Conservation (phyloP, 1,284 basidiomycete genomes). For the Trametes sp. region DNA sequence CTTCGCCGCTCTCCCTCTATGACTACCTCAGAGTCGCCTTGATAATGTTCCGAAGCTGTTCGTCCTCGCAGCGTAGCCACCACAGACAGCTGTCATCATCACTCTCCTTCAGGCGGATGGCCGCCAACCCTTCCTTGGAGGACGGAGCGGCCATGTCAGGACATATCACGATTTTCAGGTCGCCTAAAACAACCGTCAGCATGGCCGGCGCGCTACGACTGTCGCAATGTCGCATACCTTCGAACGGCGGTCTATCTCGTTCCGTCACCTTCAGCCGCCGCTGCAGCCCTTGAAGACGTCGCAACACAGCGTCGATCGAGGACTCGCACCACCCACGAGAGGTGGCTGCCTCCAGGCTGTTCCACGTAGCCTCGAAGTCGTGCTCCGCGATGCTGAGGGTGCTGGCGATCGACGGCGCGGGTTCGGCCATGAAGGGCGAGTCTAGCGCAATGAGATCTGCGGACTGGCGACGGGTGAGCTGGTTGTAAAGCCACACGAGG, state of each 20-base stretch:
- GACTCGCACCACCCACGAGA: slow-evolving; percentile 72
- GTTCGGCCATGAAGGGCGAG: slow-evolving; percentile 66
- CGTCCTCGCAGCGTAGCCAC: slow-evolving; percentile 66
- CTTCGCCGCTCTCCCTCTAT: too few relatives aligned
- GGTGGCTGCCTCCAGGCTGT: slow-evolving; percentile 51
- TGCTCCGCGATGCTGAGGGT: slow-evolving; percentile 35
- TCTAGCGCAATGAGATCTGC: slow-evolving; percentile 74
- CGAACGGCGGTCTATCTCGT: slow-evolving; percentile 62
- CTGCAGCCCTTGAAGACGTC: slow-evolving; percentile 58
- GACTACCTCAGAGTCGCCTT: slow-evolving; percentile 28
- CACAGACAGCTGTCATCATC: slow-evolving; percentile 79
- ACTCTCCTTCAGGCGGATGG: slow-evolving; percentile 64
- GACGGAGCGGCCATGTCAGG: slow-evolving; percentile 10
- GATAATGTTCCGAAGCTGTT: slow-evolving; percentile 35
- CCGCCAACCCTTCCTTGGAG: slow-evolving; percentile 40
- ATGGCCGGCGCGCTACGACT: neutral
- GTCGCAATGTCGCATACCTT: slow-evolving; percentile 51
- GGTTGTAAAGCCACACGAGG: neutral
- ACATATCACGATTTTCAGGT: slow-evolving; percentile 64
- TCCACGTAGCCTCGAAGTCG: slow-evolving; percentile 66
- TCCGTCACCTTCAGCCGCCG: slow-evolving; percentile 57
- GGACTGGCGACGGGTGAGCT: slow-evolving; percentile 47
- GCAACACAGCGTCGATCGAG: slow-evolving; percentile 58
- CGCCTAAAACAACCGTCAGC: slow-evolving; percentile 51
- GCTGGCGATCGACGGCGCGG: slow-evolving; percentile 32